Evolutionary conservation across 225 moss, liverwort and hornwort species (phyloP), one percentile per base, ranked within the genome.

Genomic region (Marchantia paleacea): DNA sequence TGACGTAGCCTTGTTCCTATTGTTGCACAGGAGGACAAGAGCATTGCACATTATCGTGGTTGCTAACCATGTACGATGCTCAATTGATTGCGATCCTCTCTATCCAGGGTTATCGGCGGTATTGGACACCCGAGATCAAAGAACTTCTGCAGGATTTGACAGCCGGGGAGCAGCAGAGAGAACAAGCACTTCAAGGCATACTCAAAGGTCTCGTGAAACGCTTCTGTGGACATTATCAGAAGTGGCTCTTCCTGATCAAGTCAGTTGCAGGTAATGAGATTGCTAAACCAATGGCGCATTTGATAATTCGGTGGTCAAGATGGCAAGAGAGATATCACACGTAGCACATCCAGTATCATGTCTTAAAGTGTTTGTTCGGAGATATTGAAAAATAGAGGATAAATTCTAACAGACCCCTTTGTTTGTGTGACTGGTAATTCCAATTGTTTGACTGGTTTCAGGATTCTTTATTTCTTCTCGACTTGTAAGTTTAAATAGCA

Each of bases 111-210:
- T 92, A 80, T 76, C 91, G 86, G 54, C 90, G 99, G 75, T 99
- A 95, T 78, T 95, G 93, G 95, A 99, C 90, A 76, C 94, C 95
- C 75, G 88, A 88, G 78, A 99, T 99, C 14, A 99, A 92, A 76
- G 87, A 83, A 30, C 87, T 92, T 29, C 79, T 92, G 78, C 88
- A 88, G 81, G 88, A 94, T 48, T 79, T 95, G 85, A 81, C 92
- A 83, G 83, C 92, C 81, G 99, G 90, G 76, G 88, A 90, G 66
- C 92, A 99, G 84, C 88, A 89, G 75, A 86, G 91, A 78, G 95
- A 99, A 88, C 85, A 78, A 83, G 88, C 94, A 52, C 74, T 99
- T 2, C 88, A 89, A 86, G 89, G 92, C n/a, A 94, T 99, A 73
- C 77, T 95, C 57, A 89, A 87, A 85, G 89, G 91, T 78, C 85